A percentile compares a stretch with the other conserved stretches of the same genome.
Conservation (phyloP, 1,284 basidiomycete species). For the Peniophora sp. region DNA sequence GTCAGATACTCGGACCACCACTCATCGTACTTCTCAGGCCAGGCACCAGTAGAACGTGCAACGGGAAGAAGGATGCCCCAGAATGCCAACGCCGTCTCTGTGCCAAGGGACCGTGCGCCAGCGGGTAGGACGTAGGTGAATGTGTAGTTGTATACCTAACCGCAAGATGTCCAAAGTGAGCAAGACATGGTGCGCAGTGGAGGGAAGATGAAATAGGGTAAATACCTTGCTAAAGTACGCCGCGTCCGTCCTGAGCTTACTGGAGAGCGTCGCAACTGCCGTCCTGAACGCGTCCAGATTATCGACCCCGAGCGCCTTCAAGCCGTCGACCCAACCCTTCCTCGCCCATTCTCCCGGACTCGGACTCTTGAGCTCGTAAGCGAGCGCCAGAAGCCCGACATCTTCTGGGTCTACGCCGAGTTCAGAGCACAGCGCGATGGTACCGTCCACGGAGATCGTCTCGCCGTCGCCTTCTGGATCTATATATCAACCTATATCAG, state of each 20-base stretch:
- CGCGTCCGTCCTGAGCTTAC: slow-evolving; percentile 60
- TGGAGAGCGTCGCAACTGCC: slow-evolving; percentile 49
- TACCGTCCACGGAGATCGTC: slow-evolving; percentile 67
- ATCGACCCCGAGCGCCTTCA: slow-evolving; percentile 64
- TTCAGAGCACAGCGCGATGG: slow-evolving; percentile 65
- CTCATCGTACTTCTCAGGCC: slow-evolving; percentile 59
- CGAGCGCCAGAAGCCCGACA: slow-evolving; percentile 69
- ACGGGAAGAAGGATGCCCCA: slow-evolving; percentile 83
- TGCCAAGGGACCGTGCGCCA: slow-evolving; percentile 67
- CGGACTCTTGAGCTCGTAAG: slow-evolving; percentile 70
- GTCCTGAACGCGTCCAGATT: too few species aligned
- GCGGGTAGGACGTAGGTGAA: slow-evolving; percentile 80
- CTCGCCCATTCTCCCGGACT: slow-evolving; percentile 70
- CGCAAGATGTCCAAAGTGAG: not conserved
- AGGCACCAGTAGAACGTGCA: slow-evolving; percentile 71
- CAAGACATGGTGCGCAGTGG: too few species aligned
- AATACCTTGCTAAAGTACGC: slow-evolving; percentile 82
- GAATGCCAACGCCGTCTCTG: slow-evolving; percentile 74
- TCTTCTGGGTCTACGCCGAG: slow-evolving; percentile 66
- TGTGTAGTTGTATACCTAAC: slow-evolving; percentile 84
- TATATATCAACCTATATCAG: not conserved
- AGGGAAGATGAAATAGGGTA: too few species aligned
- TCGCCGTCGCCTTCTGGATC: slow-evolving; percentile 45
- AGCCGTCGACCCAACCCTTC: slow-evolving; percentile 76
- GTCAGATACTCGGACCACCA: slow-evolving; percentile 84